Conservation (phyloP, 2,329 filamentous ascomycete species). For the Fusarium foetens region DNA sequence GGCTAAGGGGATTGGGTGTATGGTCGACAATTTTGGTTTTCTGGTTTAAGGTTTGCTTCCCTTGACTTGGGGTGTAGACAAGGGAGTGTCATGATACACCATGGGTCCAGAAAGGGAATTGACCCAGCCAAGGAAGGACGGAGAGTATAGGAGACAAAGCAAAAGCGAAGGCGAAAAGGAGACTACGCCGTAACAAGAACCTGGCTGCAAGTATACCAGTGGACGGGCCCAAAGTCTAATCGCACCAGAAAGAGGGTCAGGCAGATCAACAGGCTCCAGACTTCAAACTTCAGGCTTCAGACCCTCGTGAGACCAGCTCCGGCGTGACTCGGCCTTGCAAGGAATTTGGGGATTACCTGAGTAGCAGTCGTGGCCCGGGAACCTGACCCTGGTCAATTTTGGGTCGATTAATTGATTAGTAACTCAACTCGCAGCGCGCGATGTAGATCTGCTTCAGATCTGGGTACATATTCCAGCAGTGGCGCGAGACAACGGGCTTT, state of each 20-base stretch:
- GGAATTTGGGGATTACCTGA: slow-evolving; percentile 8
- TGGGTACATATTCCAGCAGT: slow-evolving; percentile 14
- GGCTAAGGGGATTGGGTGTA: slow-evolving; percentile 27
- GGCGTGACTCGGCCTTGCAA: slow-evolving; percentile 32
- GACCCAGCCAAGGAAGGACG: slow-evolving; percentile 21
- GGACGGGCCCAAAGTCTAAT: slow-evolving; percentile 44
- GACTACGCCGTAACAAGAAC: slow-evolving; percentile 30
- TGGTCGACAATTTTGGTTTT: slow-evolving; percentile 29
- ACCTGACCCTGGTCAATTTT: not conserved
- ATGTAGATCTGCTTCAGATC: slow-evolving; percentile 32
- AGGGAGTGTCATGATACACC: slow-evolving; percentile 24
- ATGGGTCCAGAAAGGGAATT: slow-evolving; percentile 24
- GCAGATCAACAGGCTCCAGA: slow-evolving; percentile 34
- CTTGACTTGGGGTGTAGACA: slow-evolving; percentile 20
- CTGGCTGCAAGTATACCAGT: slow-evolving; percentile 9
- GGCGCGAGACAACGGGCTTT: slow-evolving; percentile 29
- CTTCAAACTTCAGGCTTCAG: slow-evolving; percentile 7
- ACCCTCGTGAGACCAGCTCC: slow-evolving; percentile 27
- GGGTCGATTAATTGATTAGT: slow-evolving; percentile 9
- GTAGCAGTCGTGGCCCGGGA: slow-evolving; percentile 3
- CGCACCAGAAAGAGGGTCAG: slow-evolving; percentile 28
- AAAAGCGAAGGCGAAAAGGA: slow-evolving; percentile 18
- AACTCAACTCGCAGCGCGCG: not conserved
- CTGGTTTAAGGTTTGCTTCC: slow-evolving; percentile 32
- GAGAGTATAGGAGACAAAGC: not conserved